phyloP scores from a whole-genome alignment of 768 basidiomycete genomes.

The Xerocomellus intermedius region DNA sequence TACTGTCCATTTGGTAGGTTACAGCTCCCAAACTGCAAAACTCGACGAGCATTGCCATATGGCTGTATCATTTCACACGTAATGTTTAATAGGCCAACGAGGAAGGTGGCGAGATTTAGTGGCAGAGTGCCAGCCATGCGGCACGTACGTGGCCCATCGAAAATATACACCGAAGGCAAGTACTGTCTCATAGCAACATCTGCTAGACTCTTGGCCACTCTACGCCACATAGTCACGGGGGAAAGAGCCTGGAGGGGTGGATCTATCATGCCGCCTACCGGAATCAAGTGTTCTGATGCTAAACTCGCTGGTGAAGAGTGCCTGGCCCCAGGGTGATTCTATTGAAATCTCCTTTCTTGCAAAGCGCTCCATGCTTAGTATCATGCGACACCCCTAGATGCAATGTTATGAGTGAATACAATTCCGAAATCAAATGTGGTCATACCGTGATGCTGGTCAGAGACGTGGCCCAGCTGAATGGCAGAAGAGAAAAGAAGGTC shows the following conservation, averaged over 20 bases:
- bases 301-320: slow-evolving; percentile 13
- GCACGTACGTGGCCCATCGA: too few relatives aligned
- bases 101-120: too few relatives aligned
- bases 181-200: too few relatives aligned
- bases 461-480: slow-evolving; percentile 14
- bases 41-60: too few relatives aligned
- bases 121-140: too few relatives aligned
- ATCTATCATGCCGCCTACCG: not conserved
- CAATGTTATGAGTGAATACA: not conserved
- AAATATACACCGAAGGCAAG: too few relatives aligned
- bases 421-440: not conserved
- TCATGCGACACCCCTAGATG: slow-evolving; percentile 25
- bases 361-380: slow-evolving; percentile 26
- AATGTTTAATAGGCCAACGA: too few relatives aligned
- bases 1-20: too few relatives aligned
- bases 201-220: not conserved
- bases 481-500: not conserved
- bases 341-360: not conserved
- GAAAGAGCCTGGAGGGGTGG: too few relatives aligned
- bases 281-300: not conserved
- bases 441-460: slow-evolving; percentile 14
- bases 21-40: too few relatives aligned
- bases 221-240: not conserved
- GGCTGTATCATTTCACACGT: too few relatives aligned
- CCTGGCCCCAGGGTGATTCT: not conserved